Base-by-base conservation (phyloP, 352 stramenopile genomes). In the Thalassiosira delicatula region DNA sequence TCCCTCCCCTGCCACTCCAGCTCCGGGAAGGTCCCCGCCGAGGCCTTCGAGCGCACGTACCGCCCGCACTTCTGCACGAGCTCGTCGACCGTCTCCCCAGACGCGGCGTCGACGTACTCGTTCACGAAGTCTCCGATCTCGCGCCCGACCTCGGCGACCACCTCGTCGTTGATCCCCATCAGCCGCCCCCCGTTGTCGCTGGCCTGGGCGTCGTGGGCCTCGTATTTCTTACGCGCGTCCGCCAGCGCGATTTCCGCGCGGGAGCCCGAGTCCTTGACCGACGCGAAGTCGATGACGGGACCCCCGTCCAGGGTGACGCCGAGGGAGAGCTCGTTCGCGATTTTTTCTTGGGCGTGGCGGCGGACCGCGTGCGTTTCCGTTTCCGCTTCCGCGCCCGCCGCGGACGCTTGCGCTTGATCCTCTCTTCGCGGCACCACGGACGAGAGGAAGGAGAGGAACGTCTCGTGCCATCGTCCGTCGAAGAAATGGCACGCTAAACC, bases 101-200 rank as follows among this genome's bases (percentile, higher is more conserved):
- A 81, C n/a, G 76, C 71, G n/a, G 14, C 30, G 30, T 87, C 75
- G 0, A 80, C 35, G 21, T 72, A 85, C 29, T 83, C 73, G 21
- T 76, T 37, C 12, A 76, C 44, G 77, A 92, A 93, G 30, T 56
- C 49, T 32, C 86, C 87, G 60, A 94, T 81, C 69, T 90, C 81
- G 66, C 92, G 85, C 33, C 90, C 90, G 11, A 94, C 90, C 78
- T 92, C 87, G 23, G 63, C 60, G 49, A 94, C 88, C 12, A 94
- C 90, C 66, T 94, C 90, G 27, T 89, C 75, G 51, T 94, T 93
- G 40, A 94, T 94, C 25, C 90, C 90, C 54, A 94, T 85, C 37
- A 94, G 84, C 25, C 79, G 62, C 56, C 46, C 61, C 35, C 56
- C 71, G 25, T 46, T 51, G 32, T 53, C 56, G 49, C 14, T 59